Base-by-base conservation (phyloP, 176 grass and related monocot species). In the Saccharum spontaneum region DNA sequence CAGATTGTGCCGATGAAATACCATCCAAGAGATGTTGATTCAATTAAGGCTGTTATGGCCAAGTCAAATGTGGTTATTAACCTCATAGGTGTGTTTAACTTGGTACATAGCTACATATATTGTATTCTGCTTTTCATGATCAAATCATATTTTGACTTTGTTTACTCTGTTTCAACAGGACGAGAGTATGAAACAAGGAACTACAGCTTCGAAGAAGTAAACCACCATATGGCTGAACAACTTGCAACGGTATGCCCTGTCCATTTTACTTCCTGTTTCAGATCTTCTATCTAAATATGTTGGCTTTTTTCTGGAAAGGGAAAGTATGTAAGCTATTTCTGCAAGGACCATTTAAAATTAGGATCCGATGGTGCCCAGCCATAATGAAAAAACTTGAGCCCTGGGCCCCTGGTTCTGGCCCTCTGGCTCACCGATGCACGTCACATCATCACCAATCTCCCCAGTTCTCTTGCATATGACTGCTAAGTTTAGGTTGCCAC, bases 1-100 rank as follows among this genome's bases (percentile, higher is more conserved):
- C 79, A 99, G 93, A 99, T 99, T 86, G 93, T 99, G 66, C 91
- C 97, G 2, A 99, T 99, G 97, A 86, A 91, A 26, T 96, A 99
- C 64, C 71, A 96, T 80, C 97, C 97, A 82, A 94, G 93, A 87
- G 97, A 99, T 81, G 82, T 95, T 75, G 90, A 89, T 92, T 99
- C 93, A 0, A 86, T 99, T 55, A 99, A 99, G 80, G 90, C 97
- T 82, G 91, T 94, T 12, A 94, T 99, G 88, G 93, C 97, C 24
- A 99, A 92, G 84, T 89, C 97, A 82, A 99, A 99, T 88, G 97
- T 99, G 52, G 90, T 99, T 71, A 48, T 99, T 76, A 99, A 99
- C 89, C 91, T 99, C 31, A 91, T 98, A 79, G 93, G 97, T 96
- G 41, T 74, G 87, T 86, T 73, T 84, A 72, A 87, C 59, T 79